These are phyloP conservation scores for Cyclaneusma minus DNA, from an alignment of 2,329 filamentous ascomycete genomes.

Conservation along the genomic window DNA sequence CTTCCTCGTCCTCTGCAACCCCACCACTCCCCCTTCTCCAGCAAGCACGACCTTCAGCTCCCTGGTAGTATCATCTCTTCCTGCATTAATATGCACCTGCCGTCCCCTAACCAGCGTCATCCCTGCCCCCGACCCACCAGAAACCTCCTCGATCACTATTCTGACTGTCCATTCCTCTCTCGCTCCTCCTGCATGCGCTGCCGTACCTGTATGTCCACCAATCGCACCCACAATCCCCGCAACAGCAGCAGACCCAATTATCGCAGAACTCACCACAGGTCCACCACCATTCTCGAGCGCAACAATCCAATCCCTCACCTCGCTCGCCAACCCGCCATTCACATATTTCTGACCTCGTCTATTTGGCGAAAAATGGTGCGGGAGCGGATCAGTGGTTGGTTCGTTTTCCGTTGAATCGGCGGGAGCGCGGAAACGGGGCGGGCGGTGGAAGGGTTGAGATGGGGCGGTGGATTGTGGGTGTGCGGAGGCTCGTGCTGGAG, in stretches of 20 bases:
- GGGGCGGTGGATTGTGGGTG: conserved; percentile 10
- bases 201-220: conserved; percentile 6
- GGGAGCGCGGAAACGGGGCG: conserved; percentile 15
- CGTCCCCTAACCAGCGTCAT: conserved; percentile 16
- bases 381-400: conserved; percentile 20
- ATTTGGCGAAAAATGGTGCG: conserved; percentile 36
- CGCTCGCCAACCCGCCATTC: conserved; percentile 30
- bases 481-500: too few relatives aligned
- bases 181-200: conserved; percentile 5
- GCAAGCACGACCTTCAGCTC: conserved; percentile 15
- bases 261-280: too few relatives aligned
- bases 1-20: conserved; percentile 12
- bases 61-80: conserved; percentile 8
- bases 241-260: too few relatives aligned
- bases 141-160: conserved; percentile 15
- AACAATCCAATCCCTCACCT: conserved; percentile 32
- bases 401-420: background rate
- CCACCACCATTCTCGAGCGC: conserved; percentile 20
- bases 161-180: conserved; percentile 15
- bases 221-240: too few relatives aligned
- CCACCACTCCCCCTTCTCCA: conserved; percentile 13
- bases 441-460: conserved; percentile 9
- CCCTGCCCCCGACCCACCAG: conserved; percentile 8
- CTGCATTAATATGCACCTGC: conserved; percentile 6
- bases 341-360: conserved; percentile 31